phyloP scores from a whole-genome alignment of 345 rosid species.

The Hypericum androsaemum region DNA sequence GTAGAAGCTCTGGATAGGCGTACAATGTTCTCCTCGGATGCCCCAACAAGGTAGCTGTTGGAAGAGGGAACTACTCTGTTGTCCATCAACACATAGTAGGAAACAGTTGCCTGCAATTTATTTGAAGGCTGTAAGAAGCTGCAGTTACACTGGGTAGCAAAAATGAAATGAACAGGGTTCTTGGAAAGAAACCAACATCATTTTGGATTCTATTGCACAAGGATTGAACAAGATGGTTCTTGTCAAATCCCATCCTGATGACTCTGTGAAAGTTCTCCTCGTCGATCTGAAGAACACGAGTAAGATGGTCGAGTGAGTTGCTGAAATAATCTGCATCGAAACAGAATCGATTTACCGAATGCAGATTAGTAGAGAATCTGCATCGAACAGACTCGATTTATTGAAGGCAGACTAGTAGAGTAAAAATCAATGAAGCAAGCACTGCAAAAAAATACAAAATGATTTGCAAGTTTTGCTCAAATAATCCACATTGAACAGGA shows the following conservation, averaged over 20 bases:
- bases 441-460: too few relatives aligned
- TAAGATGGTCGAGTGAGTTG: not conserved
- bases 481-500: constrained; percentile 2
- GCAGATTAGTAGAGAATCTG: too few relatives aligned
- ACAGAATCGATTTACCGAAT: too few relatives aligned
- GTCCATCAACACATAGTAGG: constrained; percentile 81
- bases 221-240: constrained; percentile 61
- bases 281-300: constrained; percentile 50
- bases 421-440: too few relatives aligned
- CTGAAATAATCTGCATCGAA: too few relatives aligned
- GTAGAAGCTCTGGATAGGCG: not conserved
- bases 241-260: constrained; percentile 63
- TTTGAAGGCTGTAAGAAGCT: not conserved
- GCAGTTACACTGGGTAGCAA: not conserved
- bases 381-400: too few relatives aligned
- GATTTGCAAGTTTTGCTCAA: too few relatives aligned
- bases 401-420: too few relatives aligned
- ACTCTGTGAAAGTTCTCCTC: constrained; percentile 78
- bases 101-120: constrained; percentile 74
- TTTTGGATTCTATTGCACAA: constrained; percentile 66
- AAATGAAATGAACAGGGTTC: not conserved
- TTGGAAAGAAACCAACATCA: constrained; percentile 39
- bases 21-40: constrained; percentile 64
- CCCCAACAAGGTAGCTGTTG: constrained; percentile 67
- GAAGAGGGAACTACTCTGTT: constrained; percentile 52